Conservation (phyloP, 352 stramenopile species). For the Phytophthora podocarpi region DNA sequence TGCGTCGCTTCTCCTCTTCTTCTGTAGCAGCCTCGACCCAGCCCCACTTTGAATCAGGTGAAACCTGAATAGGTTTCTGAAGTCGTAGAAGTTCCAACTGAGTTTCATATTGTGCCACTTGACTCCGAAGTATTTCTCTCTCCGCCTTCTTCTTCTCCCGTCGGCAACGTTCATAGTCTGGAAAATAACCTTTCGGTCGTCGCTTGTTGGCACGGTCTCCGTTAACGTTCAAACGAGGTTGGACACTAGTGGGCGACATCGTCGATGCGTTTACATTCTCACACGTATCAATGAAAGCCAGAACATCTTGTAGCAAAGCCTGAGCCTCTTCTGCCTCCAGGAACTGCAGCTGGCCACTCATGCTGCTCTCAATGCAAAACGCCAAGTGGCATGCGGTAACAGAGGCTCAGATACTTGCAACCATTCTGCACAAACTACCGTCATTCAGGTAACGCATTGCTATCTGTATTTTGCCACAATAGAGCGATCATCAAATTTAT, state of each 20-base stretch:
- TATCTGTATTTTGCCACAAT: no score
- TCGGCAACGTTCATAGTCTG: conserved; percentile 8
- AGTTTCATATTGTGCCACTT: conserved; percentile 12
- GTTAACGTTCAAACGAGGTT: no score
- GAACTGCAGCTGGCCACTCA: not conserved
- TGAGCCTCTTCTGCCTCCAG: conserved; percentile 4
- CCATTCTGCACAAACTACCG: no score
- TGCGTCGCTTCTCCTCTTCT: conserved; percentile 17
- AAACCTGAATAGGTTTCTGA: not conserved
- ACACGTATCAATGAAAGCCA: conserved; percentile 21
- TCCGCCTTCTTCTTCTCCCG: conserved; percentile 20
- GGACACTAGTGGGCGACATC: not conserved
- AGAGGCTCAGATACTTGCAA: no score
- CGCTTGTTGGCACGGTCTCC: no score
- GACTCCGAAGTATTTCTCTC: conserved; percentile 1
- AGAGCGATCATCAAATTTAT: no score
- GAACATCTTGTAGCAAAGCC: conserved; percentile 11
- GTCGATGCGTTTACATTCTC: not conserved
- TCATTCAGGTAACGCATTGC: no score
- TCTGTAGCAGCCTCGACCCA: conserved; percentile 7
- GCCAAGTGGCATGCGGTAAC: no score
- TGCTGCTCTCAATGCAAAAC: no score
- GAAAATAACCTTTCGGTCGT: not conserved
- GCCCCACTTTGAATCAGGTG: conserved; percentile 14
- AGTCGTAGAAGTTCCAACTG: conserved; percentile 17